These are phyloP conservation scores for Ocimum tenuiflorum DNA, from an alignment of 257 asterid species.

Conservation along the genomic window DNA sequence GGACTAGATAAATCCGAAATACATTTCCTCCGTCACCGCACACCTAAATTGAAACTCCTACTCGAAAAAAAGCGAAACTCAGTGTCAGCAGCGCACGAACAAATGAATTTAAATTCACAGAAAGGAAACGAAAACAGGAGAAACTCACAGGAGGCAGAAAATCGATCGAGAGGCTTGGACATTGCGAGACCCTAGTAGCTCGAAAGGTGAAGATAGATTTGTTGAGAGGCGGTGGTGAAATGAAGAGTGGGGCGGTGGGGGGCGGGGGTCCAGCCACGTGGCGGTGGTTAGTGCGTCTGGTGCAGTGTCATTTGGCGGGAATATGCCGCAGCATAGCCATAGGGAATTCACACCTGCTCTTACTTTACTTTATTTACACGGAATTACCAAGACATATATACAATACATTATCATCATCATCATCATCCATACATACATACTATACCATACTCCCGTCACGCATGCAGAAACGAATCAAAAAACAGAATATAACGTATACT, in stretches of 20 bases:
- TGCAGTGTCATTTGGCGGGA: conserved; percentile 41
- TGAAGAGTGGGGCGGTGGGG: conserved; percentile 16
- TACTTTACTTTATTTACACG: background rate
- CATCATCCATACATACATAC: too few species aligned
- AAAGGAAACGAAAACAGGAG: background rate
- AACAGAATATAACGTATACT: too few species aligned
- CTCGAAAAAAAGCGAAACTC: background rate
- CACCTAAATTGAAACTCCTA: background rate
- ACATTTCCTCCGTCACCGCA: background rate
- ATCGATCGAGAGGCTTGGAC: conserved; percentile 30
- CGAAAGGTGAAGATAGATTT: background rate
- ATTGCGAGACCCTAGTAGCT: background rate
- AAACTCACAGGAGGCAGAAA: conserved; percentile 31
- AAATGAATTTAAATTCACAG: background rate
- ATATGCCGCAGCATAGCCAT: conserved; percentile 26
- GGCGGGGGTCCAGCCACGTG: conserved; percentile 34
- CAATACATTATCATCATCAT: too few species aligned
- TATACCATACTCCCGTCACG: too few species aligned
- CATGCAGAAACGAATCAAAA: too few species aligned
- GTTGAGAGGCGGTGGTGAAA: background rate
- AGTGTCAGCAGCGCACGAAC: background rate
- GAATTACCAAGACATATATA: too few species aligned
- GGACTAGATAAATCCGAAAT: background rate
- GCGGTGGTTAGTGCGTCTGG: conserved; percentile 10
- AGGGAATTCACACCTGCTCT: background rate